These are phyloP conservation scores for Penicillium roqueforti DNA, from an alignment of 495 filamentous ascomycete genomes.

Conservation along the genomic window DNA sequence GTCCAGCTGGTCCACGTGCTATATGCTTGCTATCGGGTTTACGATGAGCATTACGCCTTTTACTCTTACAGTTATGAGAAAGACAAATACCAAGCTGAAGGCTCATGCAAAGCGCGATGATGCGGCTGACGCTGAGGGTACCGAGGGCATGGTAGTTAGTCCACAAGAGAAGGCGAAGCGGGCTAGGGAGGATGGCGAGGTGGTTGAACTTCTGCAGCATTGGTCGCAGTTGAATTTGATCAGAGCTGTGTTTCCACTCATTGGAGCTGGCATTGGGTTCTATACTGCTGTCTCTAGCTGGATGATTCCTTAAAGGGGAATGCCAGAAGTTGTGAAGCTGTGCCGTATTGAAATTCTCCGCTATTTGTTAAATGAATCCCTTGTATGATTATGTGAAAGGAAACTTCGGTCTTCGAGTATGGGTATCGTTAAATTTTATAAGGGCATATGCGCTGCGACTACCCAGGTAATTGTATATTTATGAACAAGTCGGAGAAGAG, in stretches of 20 bases:
- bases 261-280: constrained; percentile 23
- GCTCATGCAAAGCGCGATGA: constrained; percentile 25
- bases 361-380: no score
- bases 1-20: constrained; percentile 16
- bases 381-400: neutral
- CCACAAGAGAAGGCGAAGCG: constrained; percentile 19
- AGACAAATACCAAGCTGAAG: constrained; percentile 22
- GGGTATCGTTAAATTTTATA: constrained; percentile 8
- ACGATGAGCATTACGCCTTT: constrained; percentile 33
- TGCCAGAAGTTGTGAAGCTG: neutral
- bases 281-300: constrained; percentile 13
- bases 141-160: constrained; percentile 14
- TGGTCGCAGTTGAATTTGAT: constrained; percentile 23
- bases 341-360: neutral
- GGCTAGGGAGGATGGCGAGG: constrained; percentile 20
- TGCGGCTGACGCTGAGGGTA: constrained; percentile 15
- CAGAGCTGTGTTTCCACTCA: constrained; percentile 17
- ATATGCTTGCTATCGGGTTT: constrained; percentile 19
- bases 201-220: constrained; percentile 15
- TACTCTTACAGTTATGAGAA: constrained; percentile 27
- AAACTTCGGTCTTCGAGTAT: neutral
- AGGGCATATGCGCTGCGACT: constrained; percentile 1
- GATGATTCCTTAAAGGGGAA: neutral
- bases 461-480: neutral
- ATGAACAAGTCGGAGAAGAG: constrained; percentile 1